These are phyloP conservation scores for Cytospora chrysosperma DNA, from an alignment of 2,329 filamentous ascomycete genomes.

Conservation along the genomic window DNA sequence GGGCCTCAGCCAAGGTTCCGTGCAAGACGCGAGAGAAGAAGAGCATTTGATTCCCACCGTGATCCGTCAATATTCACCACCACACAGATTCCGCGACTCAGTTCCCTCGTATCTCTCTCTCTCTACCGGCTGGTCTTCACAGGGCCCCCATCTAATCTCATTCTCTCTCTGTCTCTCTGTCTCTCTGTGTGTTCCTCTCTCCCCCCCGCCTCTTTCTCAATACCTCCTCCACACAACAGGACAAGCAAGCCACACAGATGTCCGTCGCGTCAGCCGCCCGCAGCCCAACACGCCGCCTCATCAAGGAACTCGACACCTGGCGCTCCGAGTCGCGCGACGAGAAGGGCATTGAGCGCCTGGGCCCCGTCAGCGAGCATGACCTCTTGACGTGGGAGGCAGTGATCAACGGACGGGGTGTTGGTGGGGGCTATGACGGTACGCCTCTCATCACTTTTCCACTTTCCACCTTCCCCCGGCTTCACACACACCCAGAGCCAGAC, in stretches of 20 bases:
- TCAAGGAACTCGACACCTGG: slow-evolving; percentile 58
- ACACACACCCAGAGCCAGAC: no score
- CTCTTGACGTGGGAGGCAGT: slow-evolving; percentile 60
- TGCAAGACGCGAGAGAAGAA: no score
- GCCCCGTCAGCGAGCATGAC: slow-evolving; percentile 53
- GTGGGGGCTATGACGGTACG: slow-evolving; percentile 56
- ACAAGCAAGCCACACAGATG: background rate
- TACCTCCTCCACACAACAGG: background rate
- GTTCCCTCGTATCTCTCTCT: background rate
- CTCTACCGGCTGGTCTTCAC: background rate
- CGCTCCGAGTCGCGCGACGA: slow-evolving; percentile 48
- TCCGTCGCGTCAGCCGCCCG: slow-evolving; percentile 31
- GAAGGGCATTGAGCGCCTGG: slow-evolving; percentile 58
- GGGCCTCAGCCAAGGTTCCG: no score
- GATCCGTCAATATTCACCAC: background rate
- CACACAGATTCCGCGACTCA: background rate
- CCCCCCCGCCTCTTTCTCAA: no score
- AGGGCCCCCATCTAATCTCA: background rate
- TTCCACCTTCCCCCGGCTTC: background rate
- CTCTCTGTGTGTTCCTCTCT: no score
- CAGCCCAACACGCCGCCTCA: slow-evolving; percentile 54
- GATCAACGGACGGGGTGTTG: slow-evolving; percentile 57
- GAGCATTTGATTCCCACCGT: no score
- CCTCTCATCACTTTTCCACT: slow-evolving; percentile 9
- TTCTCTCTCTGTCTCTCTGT: background rate